Conservation (phyloP, 768 basidiomycete genomes). For the Psilocybe sp. region DNA sequence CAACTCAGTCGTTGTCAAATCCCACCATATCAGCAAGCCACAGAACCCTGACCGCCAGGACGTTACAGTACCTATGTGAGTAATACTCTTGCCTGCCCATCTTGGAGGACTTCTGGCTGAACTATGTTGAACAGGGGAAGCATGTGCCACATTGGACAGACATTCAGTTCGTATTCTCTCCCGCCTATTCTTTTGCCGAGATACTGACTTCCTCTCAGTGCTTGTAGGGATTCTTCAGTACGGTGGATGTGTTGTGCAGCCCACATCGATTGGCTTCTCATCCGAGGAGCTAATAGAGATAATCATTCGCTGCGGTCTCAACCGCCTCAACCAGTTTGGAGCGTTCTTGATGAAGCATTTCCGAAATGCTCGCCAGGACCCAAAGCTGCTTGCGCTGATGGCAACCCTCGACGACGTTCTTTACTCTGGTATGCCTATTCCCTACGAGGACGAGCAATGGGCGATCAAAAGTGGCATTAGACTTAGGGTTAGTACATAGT, state of each 20-base stretch:
- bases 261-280: slow-evolving; percentile 61
- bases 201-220: slow-evolving; percentile 43
- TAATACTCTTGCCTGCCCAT: slow-evolving; percentile 18
- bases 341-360: slow-evolving; percentile 67
- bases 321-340: slow-evolving; percentile 74
- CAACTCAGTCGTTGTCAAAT: slow-evolving; percentile 58
- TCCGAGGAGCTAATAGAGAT: slow-evolving; percentile 71
- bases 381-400: slow-evolving; percentile 59
- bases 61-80: slow-evolving; percentile 72
- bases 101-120: slow-evolving; percentile 29
- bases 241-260: slow-evolving; percentile 71
- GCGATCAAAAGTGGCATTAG: slow-evolving; percentile 62
- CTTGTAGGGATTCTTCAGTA: slow-evolving; percentile 70
- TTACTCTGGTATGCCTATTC: slow-evolving; percentile 63
- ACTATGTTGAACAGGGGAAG: slow-evolving; percentile 55
- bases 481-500: slow-evolving; percentile 46
- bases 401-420: slow-evolving; percentile 58
- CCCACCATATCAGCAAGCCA: slow-evolving; percentile 48
- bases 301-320: slow-evolving; percentile 64
- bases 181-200: slow-evolving; percentile 19
- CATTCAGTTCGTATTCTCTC: slow-evolving; percentile 54
- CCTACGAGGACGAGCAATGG: slow-evolving; percentile 69
- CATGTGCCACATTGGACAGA: slow-evolving; percentile 82
- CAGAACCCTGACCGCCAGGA: slow-evolving; percentile 53
- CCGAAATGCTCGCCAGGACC: slow-evolving; percentile 53